These are phyloP conservation scores for Quercus robur DNA, from an alignment of 306 rosid species.

Conservation along the genomic window DNA sequence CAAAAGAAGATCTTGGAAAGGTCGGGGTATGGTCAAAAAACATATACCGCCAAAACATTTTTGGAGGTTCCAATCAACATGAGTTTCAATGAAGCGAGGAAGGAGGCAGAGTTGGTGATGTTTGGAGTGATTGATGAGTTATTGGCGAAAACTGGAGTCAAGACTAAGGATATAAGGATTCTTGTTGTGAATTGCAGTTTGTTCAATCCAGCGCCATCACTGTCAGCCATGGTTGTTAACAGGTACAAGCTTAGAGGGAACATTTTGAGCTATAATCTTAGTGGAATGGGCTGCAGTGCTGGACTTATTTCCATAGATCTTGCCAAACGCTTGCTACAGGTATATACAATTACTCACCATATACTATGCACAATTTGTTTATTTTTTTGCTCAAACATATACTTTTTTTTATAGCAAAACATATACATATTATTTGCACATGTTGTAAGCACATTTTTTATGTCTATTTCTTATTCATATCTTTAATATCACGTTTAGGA, in stretches of 20 bases:
- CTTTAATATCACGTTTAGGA: no score
- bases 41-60: background rate
- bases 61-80: background rate
- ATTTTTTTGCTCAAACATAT: no score
- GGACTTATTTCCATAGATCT: background rate
- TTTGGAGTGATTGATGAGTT: background rate
- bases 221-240: background rate
- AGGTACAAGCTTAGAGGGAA: background rate
- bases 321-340: conserved; percentile 1
- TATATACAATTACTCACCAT: background rate
- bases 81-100: background rate
- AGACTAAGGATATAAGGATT: background rate
- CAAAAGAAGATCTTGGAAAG: background rate
- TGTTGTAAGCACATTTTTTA: no score
- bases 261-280: background rate
- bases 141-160: background rate
- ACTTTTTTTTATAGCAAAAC: no score
- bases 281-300: conserved; percentile 2
- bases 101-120: conserved; percentile 1
- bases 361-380: no score
- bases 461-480: no score
- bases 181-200: background rate
- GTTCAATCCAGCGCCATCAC: background rate
- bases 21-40: background rate
- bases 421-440: no score